A percentile compares a stretch with the other conserved stretches of the same genome.
These are phyloP conservation scores for Phialophora verrucosa DNA, from an alignment of 2,329 filamentous ascomycete genomes.

Conservation along the genomic window DNA sequence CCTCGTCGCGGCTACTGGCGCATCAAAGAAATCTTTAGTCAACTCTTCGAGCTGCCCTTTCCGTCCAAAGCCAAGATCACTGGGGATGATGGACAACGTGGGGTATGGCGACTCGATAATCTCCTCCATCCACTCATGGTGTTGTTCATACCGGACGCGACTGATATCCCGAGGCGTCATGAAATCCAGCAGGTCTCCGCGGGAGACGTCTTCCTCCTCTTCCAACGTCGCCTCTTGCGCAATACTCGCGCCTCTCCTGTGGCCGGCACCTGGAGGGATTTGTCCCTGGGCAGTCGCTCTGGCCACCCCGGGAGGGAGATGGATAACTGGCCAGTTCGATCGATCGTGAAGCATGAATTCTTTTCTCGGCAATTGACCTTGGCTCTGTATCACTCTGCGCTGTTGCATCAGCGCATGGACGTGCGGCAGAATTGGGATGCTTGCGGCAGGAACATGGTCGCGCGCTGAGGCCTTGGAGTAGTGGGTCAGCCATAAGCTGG, in stretches of 20 bases:
- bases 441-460: conserved; percentile 71
- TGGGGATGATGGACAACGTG: conserved; percentile 81
- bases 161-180: conserved; percentile 90
- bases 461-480: conserved; percentile 78
- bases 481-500: conserved; percentile 87
- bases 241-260: conserved; percentile 53
- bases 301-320: conserved; percentile 59
- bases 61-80: conserved; percentile 83
- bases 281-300: conserved; percentile 27
- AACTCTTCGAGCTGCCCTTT: conserved; percentile 80
- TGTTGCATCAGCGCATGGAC: conserved; percentile 51
- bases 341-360: conserved; percentile 94
- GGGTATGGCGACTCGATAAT: conserved; percentile 89
- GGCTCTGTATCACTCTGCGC: conserved; percentile 68
- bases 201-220: conserved; percentile 86
- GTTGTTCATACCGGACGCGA: conserved; percentile 83
- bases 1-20: conserved; percentile 50
- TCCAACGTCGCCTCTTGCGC: conserved; percentile 64
- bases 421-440: conserved; percentile 56
- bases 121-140: conserved; percentile 99
- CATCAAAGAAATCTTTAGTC: conserved; percentile 83
- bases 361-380: conserved; percentile 83
- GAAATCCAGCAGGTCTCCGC: conserved; percentile 88
- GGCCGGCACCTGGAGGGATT: conserved; percentile 35
- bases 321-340: conserved; percentile 85